Base-by-base conservation (phyloP, 1,139 yeast species). In the Pneumocystis murina region DNA sequence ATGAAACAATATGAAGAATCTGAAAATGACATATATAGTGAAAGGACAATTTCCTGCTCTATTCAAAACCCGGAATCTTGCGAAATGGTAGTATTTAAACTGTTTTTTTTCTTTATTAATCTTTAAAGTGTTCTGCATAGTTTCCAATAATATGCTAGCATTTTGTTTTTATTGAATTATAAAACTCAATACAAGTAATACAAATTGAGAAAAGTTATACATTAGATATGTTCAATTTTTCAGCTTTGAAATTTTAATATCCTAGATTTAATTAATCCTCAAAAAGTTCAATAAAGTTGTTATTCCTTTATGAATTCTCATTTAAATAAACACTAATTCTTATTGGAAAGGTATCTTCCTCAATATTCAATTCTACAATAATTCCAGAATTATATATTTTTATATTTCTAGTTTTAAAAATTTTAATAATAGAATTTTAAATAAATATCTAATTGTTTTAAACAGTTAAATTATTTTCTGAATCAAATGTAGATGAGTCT, bases 11-110 rank as follows among this genome's bases (percentile, higher is more conserved):
- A 63, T 28, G 72, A 67, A 28, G 71, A 70, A 57, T 77, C 75
- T 55, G 78, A 75, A 64, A 70, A 71, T 67, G 96, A 92, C 73
- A 92, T 92, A 71, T 92, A 80, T 81, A 89, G 92, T 75, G 87
- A 95, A 41, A 85, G 90, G 77, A 97, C 86, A 59, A 83, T 92
- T 77, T 96, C 97, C 59, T 92, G 98, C 80, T 95, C 97, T 64
- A 90, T 92, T 75, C 84, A 87, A 75, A 92, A 92, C 78, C 97
- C 97, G 66, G 97, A 88, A 77, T 84, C 97, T 61, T 92, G 98
- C 78, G 92, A 92, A 74, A 92, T 92, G 98, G 62, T 63, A 12
- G 24, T 12, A 48, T 24, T 48, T 48, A 48, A 24, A 14, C 4
- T 28, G 1, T 14, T 14, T 17, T 43, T 33, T 39, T 17, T 14